Base-by-base conservation (phyloP, 441 rosid genomes). In the Croton setiger region DNA sequence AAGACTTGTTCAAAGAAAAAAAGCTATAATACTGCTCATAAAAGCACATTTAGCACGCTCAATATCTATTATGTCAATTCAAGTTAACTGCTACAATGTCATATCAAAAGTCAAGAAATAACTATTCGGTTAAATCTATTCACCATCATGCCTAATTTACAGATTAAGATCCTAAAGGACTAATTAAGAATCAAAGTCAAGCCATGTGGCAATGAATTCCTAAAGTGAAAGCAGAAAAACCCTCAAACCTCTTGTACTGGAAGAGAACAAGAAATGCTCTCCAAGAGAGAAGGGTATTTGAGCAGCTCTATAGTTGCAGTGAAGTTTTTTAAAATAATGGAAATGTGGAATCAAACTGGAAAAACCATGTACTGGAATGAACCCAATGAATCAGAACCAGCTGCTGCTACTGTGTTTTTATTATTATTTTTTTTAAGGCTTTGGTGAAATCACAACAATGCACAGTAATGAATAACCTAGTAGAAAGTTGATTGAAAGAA, bases 51-150 rank as follows among this genome's bases (percentile, higher is more conserved):
- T 44, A 48, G 12, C 21, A 49, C 7, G 14, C 7, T 13, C 39
- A 63, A 27, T 18, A 63, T 63, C 60, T 17, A 52, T 23, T 12
- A 23, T 35, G 67, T 41, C 6, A 43, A 23, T 60, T 70, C 60
- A 27, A 61, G 39, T 11, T 36, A 21, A 20, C 36, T 51, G 2
- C 73, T 17, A 60, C 13, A 12, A 49, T 4, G 23, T 23, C 31
- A 45, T 20, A 39, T 52, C 39, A 3, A 51, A 41, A 31, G 36
- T 54, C 60, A 54, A 39, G 44, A 62, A 31, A 23, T 23, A 60
- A 17, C 49, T n/a, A 33, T 47, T 27, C 4, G 7, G 20, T 18
- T 51, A 36, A 33, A 7, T 57, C 14, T 15, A 23, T 13, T 45
- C 41, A 10, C 12, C 45, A 11, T 31, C 60, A 51, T 14, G 2